A percentile compares a stretch with the other conserved stretches of the same genome.
These are phyloP conservation scores for Penicillium parvum DNA, from an alignment of 495 filamentous ascomycete species.

Conservation along the genomic window DNA sequence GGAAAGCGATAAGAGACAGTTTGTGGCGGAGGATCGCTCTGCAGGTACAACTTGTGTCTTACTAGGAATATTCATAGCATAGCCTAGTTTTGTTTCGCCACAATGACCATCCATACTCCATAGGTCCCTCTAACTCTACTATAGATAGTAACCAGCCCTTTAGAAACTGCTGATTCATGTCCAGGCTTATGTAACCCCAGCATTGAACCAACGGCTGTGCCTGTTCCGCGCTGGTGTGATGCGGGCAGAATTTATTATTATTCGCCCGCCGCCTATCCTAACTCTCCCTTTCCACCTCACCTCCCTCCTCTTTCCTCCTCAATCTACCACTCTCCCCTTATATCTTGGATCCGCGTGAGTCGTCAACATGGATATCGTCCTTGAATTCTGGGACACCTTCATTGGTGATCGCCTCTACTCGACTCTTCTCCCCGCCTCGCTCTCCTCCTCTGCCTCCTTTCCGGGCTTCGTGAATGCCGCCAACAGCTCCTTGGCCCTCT, in stretches of 20 bases:
- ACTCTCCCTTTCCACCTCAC: slow-evolving; percentile 8
- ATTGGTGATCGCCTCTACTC: slow-evolving; percentile 81
- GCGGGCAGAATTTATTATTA: slow-evolving; percentile 24
- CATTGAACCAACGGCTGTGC: slow-evolving; percentile 28
- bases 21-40: no score
- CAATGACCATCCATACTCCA: no score
- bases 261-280: slow-evolving; percentile 17
- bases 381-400: slow-evolving; percentile 81
- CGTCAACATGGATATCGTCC: slow-evolving; percentile 76
- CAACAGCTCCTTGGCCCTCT: slow-evolving; percentile 41
- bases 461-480: slow-evolving; percentile 35
- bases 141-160: neutral
- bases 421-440: slow-evolving; percentile 56
- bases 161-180: no score
- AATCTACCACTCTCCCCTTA: neutral
- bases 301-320: neutral
- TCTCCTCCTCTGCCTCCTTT: slow-evolving; percentile 44
- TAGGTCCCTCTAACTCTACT: no score
- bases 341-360: no score
- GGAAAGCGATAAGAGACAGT: no score
- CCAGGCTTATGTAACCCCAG: no score
- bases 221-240: slow-evolving; percentile 44
- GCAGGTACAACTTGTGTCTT: no score
- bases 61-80: no score
- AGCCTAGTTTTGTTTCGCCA: no score